Evolutionary conservation across 208 protist species (phyloP), one percentile per base, ranked within the genome.

Genomic region (Leptomonas seymouri): DNA sequence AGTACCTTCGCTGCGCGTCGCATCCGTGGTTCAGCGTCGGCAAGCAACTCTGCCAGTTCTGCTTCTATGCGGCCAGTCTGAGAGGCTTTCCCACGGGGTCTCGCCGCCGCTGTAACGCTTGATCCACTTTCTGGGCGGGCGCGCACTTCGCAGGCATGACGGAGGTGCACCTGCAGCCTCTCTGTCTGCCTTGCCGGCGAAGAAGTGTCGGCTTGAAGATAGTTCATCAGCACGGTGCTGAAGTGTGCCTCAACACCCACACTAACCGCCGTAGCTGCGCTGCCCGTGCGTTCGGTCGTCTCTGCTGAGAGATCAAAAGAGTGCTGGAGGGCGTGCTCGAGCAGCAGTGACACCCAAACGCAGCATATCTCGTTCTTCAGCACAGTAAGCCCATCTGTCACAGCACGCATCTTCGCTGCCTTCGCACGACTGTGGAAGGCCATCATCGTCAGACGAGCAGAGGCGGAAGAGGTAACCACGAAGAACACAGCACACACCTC

Each of bases 401-500:
- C 25, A 18, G 8, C 20, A 0, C 11, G 48, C 46, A 53, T 15
- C 60, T 21, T 55, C 28, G 12, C 31, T 3, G 36, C 31, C n/a
- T 53, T 64, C 14, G 58, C 16, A 1, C 54, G 31, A 5, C 20
- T 53, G 11, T 50, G 45, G 28, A 41, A 64, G 16, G 41, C 6
- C 57, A 34, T 64, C 18, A 12, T 27, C 15, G 39, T 50, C 6
- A 57, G 0, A 2, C 59, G 31, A n/a, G 12, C 23, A 1, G 30
- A 1, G 11, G 48, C 23, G 20, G 23, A 28, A 2, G 69, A 30
- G 18, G n/a, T 39, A 8, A 67, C 1, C 28, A 62, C n/a, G 23
- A 30, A 67, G 11, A 62, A 8, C 14, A 48, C 3, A n/a, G 69
- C 51, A 39, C 63, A 74, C 50, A 65, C 41, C 16, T 53, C 27